phyloP scores from a whole-genome alignment of 495 filamentous ascomycete genomes.

The Rostrohypoxylon terebratum region DNA sequence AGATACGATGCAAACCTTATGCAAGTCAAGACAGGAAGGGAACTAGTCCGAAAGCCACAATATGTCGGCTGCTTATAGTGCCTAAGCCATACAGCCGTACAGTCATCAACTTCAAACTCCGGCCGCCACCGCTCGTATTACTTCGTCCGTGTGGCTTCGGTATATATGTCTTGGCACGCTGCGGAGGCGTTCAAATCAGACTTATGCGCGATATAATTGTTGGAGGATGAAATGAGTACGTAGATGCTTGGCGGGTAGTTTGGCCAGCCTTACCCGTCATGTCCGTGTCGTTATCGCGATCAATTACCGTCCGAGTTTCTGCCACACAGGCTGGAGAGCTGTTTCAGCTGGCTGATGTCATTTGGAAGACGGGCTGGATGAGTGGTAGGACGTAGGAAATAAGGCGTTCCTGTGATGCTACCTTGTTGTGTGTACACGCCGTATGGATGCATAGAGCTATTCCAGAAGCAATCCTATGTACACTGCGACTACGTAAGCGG shows the following conservation, averaged over 20 bases:
- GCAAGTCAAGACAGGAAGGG: neutral
- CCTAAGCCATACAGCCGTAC: neutral
- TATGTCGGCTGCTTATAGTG: neutral
- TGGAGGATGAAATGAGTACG: neutral
- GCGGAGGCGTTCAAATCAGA: neutral
- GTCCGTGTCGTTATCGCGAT: neutral
- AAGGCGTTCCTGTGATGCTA: neutral
- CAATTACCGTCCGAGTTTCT: neutral
- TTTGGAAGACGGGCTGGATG: neutral
- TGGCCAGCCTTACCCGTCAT: neutral
- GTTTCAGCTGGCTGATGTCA: slow-evolving; percentile 2
- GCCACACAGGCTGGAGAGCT: neutral
- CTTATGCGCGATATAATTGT: neutral
- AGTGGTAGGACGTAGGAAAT: neutral
- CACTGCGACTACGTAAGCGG: neutral
- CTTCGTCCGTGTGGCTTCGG: neutral
- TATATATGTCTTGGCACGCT: neutral
- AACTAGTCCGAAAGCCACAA: neutral
- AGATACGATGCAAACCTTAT: neutral
- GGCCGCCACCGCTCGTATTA: neutral
- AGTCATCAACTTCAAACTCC: neutral
- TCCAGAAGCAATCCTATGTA: neutral
- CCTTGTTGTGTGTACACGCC: neutral
- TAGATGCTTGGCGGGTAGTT: neutral
- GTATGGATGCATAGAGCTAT: neutral